Evolutionary conservation across 371 early-diverging fungal genomes (phyloP), one percentile per base, ranked within the genome.

Genomic region (Zopfochytrium polystomum): DNA sequence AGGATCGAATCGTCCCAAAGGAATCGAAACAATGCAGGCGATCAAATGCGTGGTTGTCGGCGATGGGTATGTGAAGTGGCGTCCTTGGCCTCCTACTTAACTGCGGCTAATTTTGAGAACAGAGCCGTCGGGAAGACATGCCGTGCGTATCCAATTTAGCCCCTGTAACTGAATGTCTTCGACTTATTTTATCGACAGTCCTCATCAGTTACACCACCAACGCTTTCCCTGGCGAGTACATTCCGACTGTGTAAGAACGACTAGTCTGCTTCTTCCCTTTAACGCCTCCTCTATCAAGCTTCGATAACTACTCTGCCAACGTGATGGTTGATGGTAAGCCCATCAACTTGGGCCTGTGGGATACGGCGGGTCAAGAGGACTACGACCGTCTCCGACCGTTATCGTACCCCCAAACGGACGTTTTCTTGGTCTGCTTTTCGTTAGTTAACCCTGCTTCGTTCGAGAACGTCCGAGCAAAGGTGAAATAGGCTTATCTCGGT

Each of bases 31-130:
- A 20, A 94, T 95, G 95, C 94, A 95, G 78, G 90, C 96, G 63
- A 94, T 96, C 79, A 96, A 96, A 77, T 96, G 96, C 85, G 96
- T 96, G 59, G 96, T 95, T 49, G 95, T 96, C 65, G 96, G 96
- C 65, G 95, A 94, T 74, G 93, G 93, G 91, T 91, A 85, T 76
- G 85, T 73, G 20, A 7, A 15, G 22, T 18, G 18, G n/a, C n/a
- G n/a, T n/a, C 7, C 18, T 7, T 11, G 11, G 11, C 7, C 7
- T 38, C 18, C 18, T 38, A 11, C 18, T 27, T 32, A 34, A 38
- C 38, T 38, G 38, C 7, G 11, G 38, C 18, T 18, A 38, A 11
- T 18, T 38, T 38, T n/a, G n/a, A n/a, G n/a, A n/a, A n/a, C n/a
- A 90, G 90, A 83, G 91, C 92, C 58, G 90, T 93, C 57, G 96